phyloP scores from a whole-genome alignment of 345 rosid species.

The Corchorus olitorius region DNA sequence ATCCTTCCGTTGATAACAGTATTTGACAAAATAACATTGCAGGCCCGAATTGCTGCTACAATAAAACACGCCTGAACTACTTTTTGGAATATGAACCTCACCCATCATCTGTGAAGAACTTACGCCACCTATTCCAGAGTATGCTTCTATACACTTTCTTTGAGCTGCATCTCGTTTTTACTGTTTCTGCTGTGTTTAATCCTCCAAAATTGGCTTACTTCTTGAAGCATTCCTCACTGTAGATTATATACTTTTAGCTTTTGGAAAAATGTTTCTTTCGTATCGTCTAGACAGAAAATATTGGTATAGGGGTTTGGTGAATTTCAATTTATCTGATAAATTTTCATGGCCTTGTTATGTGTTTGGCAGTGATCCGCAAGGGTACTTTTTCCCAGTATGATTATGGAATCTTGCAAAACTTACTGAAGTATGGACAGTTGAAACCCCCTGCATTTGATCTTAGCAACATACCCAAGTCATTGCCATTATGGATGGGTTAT shows the following conservation, averaged over 20 bases:
- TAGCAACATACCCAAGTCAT: conserved; percentile 53
- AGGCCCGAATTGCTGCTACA: conserved; percentile 90
- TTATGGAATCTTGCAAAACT: conserved; percentile 70
- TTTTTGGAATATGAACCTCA: conserved; percentile 87
- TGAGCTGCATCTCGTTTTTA: not conserved
- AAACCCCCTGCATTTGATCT: conserved; percentile 78
- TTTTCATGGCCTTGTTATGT: not conserved
- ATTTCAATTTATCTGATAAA: conserved; percentile 8
- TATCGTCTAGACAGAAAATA: not conserved
- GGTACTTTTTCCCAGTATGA: conserved; percentile 79
- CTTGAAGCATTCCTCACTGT: not conserved
- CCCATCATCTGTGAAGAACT: conserved; percentile 82
- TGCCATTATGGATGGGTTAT: conserved; percentile 89
- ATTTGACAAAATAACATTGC: conserved; percentile 28
- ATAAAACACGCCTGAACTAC: conserved; percentile 59
- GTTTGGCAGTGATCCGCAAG: conserved; percentile 78
- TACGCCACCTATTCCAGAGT: conserved; percentile 95
- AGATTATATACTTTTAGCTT: not conserved
- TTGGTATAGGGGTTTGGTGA: not conserved
- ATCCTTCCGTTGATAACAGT: not conserved
- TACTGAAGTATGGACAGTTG: conserved; percentile 49
- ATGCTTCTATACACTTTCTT: conserved; percentile 28
- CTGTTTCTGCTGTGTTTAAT: not conserved
- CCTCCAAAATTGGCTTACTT: not conserved
- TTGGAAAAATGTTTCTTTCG: not conserved